Evolutionary conservation across 352 stramenopile species (phyloP).

Genomic region (Globisporangium megalacanthum): DNA sequence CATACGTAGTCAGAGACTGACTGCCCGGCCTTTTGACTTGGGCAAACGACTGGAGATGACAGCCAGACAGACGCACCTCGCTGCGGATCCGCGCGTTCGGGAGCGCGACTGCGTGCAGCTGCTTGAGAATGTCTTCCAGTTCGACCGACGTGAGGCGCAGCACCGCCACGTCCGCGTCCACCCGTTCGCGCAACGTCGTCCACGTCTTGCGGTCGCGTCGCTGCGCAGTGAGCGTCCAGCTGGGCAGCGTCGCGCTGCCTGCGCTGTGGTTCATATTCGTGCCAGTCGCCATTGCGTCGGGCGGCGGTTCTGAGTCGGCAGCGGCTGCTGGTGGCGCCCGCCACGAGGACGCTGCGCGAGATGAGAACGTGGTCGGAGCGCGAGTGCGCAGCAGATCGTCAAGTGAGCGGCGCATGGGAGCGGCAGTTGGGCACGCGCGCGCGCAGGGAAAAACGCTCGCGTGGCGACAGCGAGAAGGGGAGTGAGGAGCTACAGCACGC

Average conservation of each 20-base stretch:
- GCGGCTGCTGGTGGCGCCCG: neutral
- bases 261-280: conserved; percentile 4
- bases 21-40: too few species aligned
- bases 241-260: neutral
- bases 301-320: neutral
- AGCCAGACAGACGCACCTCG: conserved; percentile 25
- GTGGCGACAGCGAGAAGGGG: neutral
- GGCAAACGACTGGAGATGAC: neutral
- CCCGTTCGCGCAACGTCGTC: conserved; percentile 37
- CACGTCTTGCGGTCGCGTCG: conserved; percentile 67
- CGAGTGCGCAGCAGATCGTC: too few species aligned
- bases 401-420: neutral
- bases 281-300: neutral
- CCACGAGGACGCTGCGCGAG: neutral
- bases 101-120: conserved; percentile 48
- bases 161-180: conserved; percentile 52
- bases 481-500: neutral
- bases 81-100: conserved; percentile 64
- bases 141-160: conserved; percentile 68
- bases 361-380: neutral
- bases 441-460: conserved; percentile 1
- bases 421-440: neutral
- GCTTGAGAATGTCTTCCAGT: conserved; percentile 73
- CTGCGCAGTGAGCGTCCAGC: conserved; percentile 58
- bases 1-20: neutral